Base-by-base conservation (phyloP, 208 protist species). In the Acanthamoeba royreba region DNA sequence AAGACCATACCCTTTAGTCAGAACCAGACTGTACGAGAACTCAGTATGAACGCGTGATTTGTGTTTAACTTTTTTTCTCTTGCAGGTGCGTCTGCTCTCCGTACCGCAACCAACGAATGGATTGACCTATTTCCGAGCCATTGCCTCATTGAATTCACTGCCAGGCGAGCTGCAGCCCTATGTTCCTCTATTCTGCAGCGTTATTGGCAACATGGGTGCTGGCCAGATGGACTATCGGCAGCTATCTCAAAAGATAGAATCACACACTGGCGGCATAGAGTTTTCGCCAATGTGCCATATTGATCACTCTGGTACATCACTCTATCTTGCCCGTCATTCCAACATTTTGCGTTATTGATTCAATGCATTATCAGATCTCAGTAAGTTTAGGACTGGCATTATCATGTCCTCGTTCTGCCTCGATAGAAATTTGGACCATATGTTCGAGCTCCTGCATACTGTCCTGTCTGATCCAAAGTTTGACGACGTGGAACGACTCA, bases 261-360 rank as follows among this genome's bases (percentile, higher is more conserved):
- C 72, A 17, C 72, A 93, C 74, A 93, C 90, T 19, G 90, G 90
- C 63, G 90, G 90, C 74, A 87, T 93, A 38, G 90, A 83, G 38
- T 93, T 58, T 35, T 47, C 72, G 46, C 90, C 90, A 28, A 47
- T 81, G 17, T 81, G 43, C 25, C 25, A 28, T 22, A 63, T 43
- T 13, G 49, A 91, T 52, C 85, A 61, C 35, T 91, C 85, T 43
- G 85, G 85, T 91, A 63, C 85, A 38, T 17, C n/a, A 13, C 45
- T 61, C 15, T 33, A 4, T 38, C 17, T 19, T 42, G n/a, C 28
- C 33, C 9, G 11, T 74, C 33, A 74, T n/a, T 13, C 11, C 63
- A 28, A 28, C 22, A 25, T 38, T 74, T 15, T 74, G 9, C 11
- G 8, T 74, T 13, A 25, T 25, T 13, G 13, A 74, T 28, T 74